Evolutionary conservation across 2,329 filamentous ascomycete species (phyloP).

Genomic region (Alternaria infectoria): DNA sequence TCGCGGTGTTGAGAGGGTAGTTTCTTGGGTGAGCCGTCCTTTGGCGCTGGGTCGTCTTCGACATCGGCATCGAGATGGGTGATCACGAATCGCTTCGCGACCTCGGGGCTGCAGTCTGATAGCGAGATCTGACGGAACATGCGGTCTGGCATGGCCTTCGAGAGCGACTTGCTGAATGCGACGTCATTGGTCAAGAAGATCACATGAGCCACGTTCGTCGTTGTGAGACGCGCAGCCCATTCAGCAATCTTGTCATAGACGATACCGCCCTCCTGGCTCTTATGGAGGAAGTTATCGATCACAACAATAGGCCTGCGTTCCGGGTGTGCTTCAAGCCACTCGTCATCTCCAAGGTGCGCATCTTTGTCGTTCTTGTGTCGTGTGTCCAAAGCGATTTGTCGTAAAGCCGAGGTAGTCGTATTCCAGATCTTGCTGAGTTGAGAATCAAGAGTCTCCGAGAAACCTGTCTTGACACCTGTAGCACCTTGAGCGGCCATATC

Average conservation of each 20-base stretch:
- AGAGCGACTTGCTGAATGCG: slow-evolving; percentile 84
- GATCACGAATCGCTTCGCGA: slow-evolving; percentile 90
- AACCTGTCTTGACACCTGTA: slow-evolving; percentile 91
- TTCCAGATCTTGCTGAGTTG: slow-evolving; percentile 90
- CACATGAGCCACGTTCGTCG: slow-evolving; percentile 89
- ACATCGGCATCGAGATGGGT: slow-evolving; percentile 70
- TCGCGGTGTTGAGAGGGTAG: slow-evolving; percentile 55
- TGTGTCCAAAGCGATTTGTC: slow-evolving; percentile 73
- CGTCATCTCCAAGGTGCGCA: slow-evolving; percentile 75
- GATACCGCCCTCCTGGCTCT: slow-evolving; percentile 59
- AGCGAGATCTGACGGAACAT: slow-evolving; percentile 87
- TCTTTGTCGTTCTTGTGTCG: slow-evolving; percentile 78
- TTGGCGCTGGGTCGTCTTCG: slow-evolving; percentile 48
- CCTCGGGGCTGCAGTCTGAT: slow-evolving; percentile 80
- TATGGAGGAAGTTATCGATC: slow-evolving; percentile 90
- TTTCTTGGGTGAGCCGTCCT: slow-evolving; percentile 49
- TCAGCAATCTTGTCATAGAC: slow-evolving; percentile 69
- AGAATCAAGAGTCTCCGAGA: slow-evolving; percentile 89
- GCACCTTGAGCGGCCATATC: slow-evolving; percentile 93
- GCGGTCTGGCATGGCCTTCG: slow-evolving; percentile 86
- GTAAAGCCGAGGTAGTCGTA: slow-evolving; percentile 80
- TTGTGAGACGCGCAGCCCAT: slow-evolving; percentile 84
- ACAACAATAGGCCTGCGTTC: slow-evolving; percentile 83
- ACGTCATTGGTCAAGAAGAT: slow-evolving; percentile 92
- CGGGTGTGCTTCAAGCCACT: slow-evolving; percentile 87